Percentiles rank a stretch among this genome's conserved stretches.
Conservation (phyloP, 1,284 basidiomycete species). For the Ustilago shanxiensis region DNA sequence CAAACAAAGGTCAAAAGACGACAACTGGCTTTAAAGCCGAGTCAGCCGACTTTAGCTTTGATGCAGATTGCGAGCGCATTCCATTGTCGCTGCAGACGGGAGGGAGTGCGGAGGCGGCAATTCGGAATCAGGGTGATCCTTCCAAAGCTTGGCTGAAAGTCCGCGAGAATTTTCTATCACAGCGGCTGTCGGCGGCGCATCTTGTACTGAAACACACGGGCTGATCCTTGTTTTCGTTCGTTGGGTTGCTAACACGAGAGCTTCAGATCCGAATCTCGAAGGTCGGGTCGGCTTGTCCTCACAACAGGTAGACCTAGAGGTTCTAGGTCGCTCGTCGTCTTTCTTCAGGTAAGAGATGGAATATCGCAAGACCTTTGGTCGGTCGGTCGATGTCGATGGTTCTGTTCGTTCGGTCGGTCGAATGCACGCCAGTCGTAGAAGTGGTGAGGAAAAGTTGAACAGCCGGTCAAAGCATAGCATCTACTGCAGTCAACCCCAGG, state of each 20-base stretch:
- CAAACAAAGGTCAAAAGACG: neutral
- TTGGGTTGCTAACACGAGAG: constrained; percentile 1
- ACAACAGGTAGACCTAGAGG: neutral
- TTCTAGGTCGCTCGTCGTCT: neutral
- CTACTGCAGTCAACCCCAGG: constrained; percentile 32
- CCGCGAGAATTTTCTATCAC: constrained; percentile 18
- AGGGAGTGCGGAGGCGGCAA: neutral
- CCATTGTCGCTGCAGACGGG: constrained; percentile 42
- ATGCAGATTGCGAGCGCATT: constrained; percentile 8
- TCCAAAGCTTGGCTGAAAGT: constrained; percentile 11
- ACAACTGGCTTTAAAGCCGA: constrained; percentile 45
- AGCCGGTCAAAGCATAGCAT: constrained; percentile 33
- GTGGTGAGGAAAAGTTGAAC: constrained; percentile 12
- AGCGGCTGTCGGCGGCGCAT: constrained; percentile 10
- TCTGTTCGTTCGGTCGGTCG: neutral
- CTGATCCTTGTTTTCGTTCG: neutral
- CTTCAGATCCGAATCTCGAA: constrained; percentile 1
- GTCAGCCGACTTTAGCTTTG: neutral
- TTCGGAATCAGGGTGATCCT: neutral
- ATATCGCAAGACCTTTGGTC: too few species aligned
- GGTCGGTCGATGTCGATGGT: constrained; percentile 1
- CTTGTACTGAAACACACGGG: constrained; percentile 7
- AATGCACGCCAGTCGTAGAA: constrained; percentile 33
- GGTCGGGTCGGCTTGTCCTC: neutral
- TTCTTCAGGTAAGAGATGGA: constrained; percentile 2